Evolutionary conservation across 2,329 filamentous ascomycete species (phyloP).

Genomic region (Rhinocladiella similis): DNA sequence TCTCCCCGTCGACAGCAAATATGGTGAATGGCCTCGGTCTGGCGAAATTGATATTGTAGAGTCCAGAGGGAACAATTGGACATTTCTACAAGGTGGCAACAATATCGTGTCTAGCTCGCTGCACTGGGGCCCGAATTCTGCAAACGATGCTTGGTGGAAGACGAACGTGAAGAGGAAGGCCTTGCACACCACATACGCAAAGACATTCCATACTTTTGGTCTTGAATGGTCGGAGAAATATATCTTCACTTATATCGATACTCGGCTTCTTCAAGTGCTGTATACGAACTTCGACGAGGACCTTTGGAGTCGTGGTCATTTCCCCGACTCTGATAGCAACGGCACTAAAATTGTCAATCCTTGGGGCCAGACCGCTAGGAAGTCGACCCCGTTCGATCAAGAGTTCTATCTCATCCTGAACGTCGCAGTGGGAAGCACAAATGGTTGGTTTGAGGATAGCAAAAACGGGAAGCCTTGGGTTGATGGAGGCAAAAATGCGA

Average conservation of each 20-base stretch:
- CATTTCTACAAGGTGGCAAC: constrained; percentile 74
- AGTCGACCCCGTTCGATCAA: constrained; percentile 73
- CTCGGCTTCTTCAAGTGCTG: constrained; percentile 74
- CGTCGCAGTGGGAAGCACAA: constrained; percentile 73
- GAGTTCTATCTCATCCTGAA: constrained; percentile 76
- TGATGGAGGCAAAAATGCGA: constrained; percentile 65
- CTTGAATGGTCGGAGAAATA: constrained; percentile 88
- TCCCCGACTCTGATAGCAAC: constrained; percentile 63
- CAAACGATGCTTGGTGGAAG: constrained; percentile 78
- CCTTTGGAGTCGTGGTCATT: constrained; percentile 69
- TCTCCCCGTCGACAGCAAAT: constrained; percentile 71
- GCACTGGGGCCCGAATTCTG: constrained; percentile 75
- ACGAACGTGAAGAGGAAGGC: constrained; percentile 77
- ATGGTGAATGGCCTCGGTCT: constrained; percentile 75
- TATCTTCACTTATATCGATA: constrained; percentile 84
- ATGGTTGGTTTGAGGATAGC: constrained; percentile 81
- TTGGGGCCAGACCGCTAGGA: constrained; percentile 62
- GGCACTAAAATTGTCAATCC: constrained; percentile 64
- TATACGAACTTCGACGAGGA: constrained; percentile 72
- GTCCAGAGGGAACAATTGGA: constrained; percentile 78
- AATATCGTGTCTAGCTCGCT: constrained; percentile 77
- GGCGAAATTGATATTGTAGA: constrained; percentile 85
- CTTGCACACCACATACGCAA: constrained; percentile 72
- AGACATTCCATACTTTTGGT: constrained; percentile 73
- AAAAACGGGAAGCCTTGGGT: constrained; percentile 76